Percentiles rank a stretch among this genome's conserved stretches.
Conservation (phyloP, 2,329 filamentous ascomycete species). For the Pestalotiopsis sp. region DNA sequence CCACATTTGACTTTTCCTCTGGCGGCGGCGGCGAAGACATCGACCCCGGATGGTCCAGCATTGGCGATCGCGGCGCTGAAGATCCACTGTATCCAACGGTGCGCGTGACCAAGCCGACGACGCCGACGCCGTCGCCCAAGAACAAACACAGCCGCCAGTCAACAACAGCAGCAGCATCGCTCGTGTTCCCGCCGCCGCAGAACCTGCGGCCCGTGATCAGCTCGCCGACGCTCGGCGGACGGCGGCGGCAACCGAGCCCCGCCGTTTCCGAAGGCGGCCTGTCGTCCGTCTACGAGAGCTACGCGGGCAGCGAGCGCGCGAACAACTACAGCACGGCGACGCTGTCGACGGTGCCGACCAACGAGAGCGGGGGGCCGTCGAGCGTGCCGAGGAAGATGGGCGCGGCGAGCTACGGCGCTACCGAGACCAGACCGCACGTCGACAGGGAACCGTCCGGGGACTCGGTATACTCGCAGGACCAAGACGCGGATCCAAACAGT, state of each 20-base stretch:
- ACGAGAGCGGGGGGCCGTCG: background rate
- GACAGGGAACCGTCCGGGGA: background rate
- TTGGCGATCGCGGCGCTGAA: background rate
- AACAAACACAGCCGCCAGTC: background rate
- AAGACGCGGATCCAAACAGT: background rate
- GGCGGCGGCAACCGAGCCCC: constrained; percentile 19
- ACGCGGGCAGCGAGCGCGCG: constrained; percentile 20
- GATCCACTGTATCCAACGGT: background rate
- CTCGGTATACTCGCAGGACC: constrained; percentile 10
- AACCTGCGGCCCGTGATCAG: constrained; percentile 22
- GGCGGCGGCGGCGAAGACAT: background rate
- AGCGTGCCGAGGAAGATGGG: background rate
- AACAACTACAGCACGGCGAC: constrained; percentile 14
- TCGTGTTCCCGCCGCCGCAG: constrained; percentile 25
- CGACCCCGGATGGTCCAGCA: background rate
- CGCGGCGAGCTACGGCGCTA: background rate
- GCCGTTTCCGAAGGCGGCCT: constrained; percentile 28
- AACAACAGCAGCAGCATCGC: background rate
- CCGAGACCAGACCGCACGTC: background rate
- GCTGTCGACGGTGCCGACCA: constrained; percentile 5
- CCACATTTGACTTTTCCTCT: background rate
- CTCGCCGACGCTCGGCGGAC: constrained; percentile 24
- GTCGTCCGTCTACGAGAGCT: constrained; percentile 34
- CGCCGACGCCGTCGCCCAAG: constrained; percentile 24
- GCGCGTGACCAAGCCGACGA: constrained; percentile 12